Evolutionary conservation across 2,329 filamentous ascomycete species (phyloP), one percentile per base, ranked within the genome.

Genomic region (Aspergillus tamarii): DNA sequence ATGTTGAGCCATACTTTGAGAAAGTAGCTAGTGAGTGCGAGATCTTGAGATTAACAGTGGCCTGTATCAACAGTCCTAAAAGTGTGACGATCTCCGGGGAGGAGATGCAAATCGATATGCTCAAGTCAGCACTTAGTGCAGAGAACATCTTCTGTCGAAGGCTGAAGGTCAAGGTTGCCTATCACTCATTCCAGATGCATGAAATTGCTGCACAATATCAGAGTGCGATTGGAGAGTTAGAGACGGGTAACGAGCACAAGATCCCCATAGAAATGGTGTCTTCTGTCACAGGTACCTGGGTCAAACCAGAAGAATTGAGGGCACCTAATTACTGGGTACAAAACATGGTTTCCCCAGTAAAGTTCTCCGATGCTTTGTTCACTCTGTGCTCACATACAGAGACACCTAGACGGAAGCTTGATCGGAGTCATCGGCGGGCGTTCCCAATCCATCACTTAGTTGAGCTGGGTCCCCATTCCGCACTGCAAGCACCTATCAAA

Each of bases 401-500:
- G 16, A n/a, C 39, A 34, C 36, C 28, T 30, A 60, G 34, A 30
- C n/a, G 23, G n/a, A 30, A 46, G 19, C 19, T 52, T 52, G 48
- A 52, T 21, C 48, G 19, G 9, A 52, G 48, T 12, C 48, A 52
- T 12, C 48, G 48, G 10, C 30, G 16, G 19, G 48, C 26, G 26
- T 14, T n/a, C 2, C 57, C 28, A 19, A 39, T 53, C 34, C 66
- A 72, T 36, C 57, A 72, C 9, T 43, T 77, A 16, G 48, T 77
- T 34, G 75, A 77, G 41, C 68, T 77, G 23, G 75, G 75, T 0
- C 75, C 75, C 28, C 75, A 77, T 54, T 67, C 69, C 9, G 73
- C 74, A 10, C 60, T 77, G 14, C 68, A 69, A 34, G 71, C 73
- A 10, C 72, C 73, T 1, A 70, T 76, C 19, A 71, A 70, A 48